A percentile compares a stretch with the other conserved stretches of the same genome.
Evolutionary conservation across 306 rosid genomes (phyloP).

Genomic region (Cercis canadensis): DNA sequence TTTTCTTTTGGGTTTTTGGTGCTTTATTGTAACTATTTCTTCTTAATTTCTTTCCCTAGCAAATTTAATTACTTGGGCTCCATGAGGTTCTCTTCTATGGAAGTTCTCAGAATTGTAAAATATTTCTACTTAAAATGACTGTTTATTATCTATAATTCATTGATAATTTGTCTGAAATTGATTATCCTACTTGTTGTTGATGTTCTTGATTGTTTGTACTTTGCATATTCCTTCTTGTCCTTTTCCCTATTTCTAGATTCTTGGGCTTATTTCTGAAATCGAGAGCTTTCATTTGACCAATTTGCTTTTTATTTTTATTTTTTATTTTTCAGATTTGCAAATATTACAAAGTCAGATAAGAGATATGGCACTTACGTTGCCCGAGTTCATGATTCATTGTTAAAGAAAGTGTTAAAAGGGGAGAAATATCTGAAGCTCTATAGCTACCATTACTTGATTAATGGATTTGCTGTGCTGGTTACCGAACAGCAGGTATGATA

Average conservation of each 20-base stretch:
- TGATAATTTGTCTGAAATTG: slow-evolving; percentile 1
- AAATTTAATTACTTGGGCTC: neutral
- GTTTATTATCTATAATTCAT: slow-evolving; percentile 39
- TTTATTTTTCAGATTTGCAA: slow-evolving; percentile 39
- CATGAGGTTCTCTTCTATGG: slow-evolving; percentile 35
- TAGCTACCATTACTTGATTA: slow-evolving; percentile 93
- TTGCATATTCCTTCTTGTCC: neutral
- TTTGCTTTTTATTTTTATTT: slow-evolving; percentile 11
- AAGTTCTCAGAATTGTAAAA: slow-evolving; percentile 37
- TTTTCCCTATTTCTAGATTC: slow-evolving; percentile 3
- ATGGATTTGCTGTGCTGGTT: slow-evolving; percentile 89
- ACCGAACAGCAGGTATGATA: slow-evolving; percentile 80
- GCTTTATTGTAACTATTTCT: neutral
- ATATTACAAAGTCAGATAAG: slow-evolving; percentile 61
- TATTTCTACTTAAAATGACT: slow-evolving; percentile 29
- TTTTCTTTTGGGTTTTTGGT: neutral
- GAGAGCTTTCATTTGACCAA: slow-evolving; percentile 29
- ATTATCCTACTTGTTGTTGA: slow-evolving; percentile 24
- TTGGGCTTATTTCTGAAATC: slow-evolving; percentile 26
- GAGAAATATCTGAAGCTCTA: slow-evolving; percentile 92
- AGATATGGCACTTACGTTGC: slow-evolving; percentile 65
- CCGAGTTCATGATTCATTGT: slow-evolving; percentile 84
- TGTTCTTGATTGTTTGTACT: slow-evolving; percentile 23
- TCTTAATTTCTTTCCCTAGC: neutral
- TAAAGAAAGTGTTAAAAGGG: slow-evolving; percentile 81